A percentile compares a stretch with the other conserved stretches of the same genome.
Conservation (phyloP, 139 green algal genomes). For the Chlamydomonas urium region DNA sequence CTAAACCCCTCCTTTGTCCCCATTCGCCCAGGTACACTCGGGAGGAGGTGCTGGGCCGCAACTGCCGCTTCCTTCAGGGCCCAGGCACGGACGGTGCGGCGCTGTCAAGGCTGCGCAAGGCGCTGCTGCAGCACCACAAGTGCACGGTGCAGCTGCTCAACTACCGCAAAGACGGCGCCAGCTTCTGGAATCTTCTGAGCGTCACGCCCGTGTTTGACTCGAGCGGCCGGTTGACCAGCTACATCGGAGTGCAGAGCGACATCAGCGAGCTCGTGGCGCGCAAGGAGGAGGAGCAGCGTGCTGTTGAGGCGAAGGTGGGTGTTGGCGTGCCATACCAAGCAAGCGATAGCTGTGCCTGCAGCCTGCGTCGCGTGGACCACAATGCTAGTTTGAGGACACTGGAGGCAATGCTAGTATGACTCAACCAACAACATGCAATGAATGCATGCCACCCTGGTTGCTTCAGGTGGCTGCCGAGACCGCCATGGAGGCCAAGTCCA, state of each 20-base stretch:
- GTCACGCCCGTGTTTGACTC: constrained; percentile 69
- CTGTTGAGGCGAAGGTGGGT: constrained; percentile 18
- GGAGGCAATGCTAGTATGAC: neutral
- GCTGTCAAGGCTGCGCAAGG: constrained; percentile 33
- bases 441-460: too few species aligned
- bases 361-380: neutral
- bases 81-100: constrained; percentile 64
- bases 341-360: neutral
- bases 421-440: too few species aligned
- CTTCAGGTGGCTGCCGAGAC: constrained; percentile 9
- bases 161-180: constrained; percentile 58
- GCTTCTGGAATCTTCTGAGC: constrained; percentile 75
- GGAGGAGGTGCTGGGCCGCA: constrained; percentile 69
- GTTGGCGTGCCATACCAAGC: neutral
- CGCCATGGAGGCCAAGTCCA: constrained; percentile 72
- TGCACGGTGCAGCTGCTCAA: constrained; percentile 56
- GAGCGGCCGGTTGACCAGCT: constrained; percentile 59
- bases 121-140: neutral
- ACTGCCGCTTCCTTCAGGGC: constrained; percentile 91
- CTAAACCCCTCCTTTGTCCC: too few species aligned
- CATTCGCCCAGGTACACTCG: constrained; percentile 20
- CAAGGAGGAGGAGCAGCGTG: constrained; percentile 50
- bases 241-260: constrained; percentile 81
- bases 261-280: constrained; percentile 73
- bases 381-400: neutral